These are phyloP conservation scores for Pleurotus platypus DNA, from an alignment of 768 basidiomycete genomes.

Conservation along the genomic window DNA sequence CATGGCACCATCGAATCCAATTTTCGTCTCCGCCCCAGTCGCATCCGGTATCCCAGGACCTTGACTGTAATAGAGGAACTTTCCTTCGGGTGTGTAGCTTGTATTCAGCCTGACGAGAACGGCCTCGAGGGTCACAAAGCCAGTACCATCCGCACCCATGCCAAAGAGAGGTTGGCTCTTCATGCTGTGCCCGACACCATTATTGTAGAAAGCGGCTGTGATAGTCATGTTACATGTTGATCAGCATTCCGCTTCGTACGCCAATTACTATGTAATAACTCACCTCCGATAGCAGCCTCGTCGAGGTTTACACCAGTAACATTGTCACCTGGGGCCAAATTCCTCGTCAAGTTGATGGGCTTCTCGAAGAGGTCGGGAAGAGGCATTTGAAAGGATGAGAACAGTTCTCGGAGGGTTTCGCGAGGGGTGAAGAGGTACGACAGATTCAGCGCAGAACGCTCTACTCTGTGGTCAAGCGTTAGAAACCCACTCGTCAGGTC, in stretches of 20 bases:
- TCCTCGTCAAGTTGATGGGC: conserved; percentile 18
- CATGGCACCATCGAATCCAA: conserved; percentile 14
- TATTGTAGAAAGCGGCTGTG: conserved; percentile 28
- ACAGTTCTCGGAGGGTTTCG: conserved; percentile 25
- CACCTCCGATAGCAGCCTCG: conserved; percentile 22
- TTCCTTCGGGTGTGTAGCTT: conserved; percentile 18
- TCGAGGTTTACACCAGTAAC: conserved; percentile 15
- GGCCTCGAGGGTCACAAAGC: conserved; percentile 18
- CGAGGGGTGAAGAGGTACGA: conserved; percentile 35
- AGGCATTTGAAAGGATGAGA: conserved; percentile 26
- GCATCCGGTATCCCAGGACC: conserved; percentile 5
- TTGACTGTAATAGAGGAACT: conserved; percentile 14
- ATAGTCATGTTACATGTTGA: not conserved
- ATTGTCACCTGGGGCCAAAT: not conserved
- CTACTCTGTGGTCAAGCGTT: conserved; percentile 15
- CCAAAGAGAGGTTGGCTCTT: conserved; percentile 14
- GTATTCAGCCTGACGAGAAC: conserved; percentile 18
- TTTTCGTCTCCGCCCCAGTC: conserved; percentile 5
- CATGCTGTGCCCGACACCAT: conserved; percentile 28
- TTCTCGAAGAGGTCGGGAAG: conserved; percentile 22
- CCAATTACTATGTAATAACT: not conserved
- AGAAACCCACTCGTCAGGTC: not conserved
- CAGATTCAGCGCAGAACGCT: conserved; percentile 16
- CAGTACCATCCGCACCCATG: conserved; percentile 15
- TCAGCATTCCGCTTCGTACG: not conserved